Evolutionary conservation across 78 protist species (phyloP).

Genomic region (Dictyostelium purpureum): DNA sequence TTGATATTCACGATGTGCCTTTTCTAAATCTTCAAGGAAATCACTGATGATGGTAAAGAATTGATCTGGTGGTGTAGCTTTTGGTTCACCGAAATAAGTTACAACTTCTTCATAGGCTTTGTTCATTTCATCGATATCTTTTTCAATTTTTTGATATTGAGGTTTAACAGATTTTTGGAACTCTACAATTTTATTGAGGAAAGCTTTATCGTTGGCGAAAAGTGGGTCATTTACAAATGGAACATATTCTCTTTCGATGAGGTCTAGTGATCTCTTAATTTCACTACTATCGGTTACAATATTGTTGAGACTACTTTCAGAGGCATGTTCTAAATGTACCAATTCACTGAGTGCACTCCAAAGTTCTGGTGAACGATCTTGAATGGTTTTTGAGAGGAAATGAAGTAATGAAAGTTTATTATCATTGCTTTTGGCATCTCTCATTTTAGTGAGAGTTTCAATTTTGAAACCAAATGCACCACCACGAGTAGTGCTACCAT

Average conservation of each 20-base stretch:
- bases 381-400: slow-evolving; percentile 30
- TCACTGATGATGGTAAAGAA: slow-evolving; percentile 37
- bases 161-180: slow-evolving; percentile 16
- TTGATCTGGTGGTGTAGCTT: slow-evolving; percentile 23
- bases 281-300: slow-evolving; percentile 3
- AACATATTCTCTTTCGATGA: slow-evolving; percentile 50
- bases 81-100: slow-evolving; percentile 23
- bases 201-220: background rate
- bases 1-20: slow-evolving; percentile 44
- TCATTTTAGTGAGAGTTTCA: slow-evolving; percentile 44
- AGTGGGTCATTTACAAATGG: background rate
- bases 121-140: slow-evolving; percentile 44
- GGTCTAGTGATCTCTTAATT: slow-evolving; percentile 37
- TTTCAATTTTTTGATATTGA: slow-evolving; percentile 7
- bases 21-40: slow-evolving; percentile 45
- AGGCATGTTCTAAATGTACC: slow-evolving; percentile 46
- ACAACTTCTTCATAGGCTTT: slow-evolving; percentile 16
- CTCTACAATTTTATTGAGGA: background rate
- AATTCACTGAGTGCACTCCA: slow-evolving; percentile 26
- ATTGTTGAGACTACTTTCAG: slow-evolving; percentile 30
- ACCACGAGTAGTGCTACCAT: slow-evolving; percentile 68
- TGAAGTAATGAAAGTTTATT: slow-evolving; percentile 47
- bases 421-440: slow-evolving; percentile 72
- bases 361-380: slow-evolving; percentile 13
- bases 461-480: slow-evolving; percentile 81